Evolutionary conservation across 139 green algal species (phyloP), one percentile per base, ranked within the genome.

Genomic region (Chlorella sp.): DNA sequence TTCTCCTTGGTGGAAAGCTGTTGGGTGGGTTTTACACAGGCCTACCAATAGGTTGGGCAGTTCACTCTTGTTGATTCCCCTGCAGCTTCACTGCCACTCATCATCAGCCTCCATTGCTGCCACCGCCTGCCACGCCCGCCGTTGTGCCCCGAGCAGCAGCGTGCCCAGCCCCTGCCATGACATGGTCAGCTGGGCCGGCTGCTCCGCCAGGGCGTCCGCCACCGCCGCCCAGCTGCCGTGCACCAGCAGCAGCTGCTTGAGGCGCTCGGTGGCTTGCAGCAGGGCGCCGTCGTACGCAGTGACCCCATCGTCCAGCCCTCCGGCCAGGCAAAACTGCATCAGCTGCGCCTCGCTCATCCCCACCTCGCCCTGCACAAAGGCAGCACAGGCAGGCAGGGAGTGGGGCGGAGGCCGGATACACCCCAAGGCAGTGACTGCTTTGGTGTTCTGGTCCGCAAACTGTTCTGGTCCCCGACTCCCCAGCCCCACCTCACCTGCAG

Each of bases 221-320:
- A 76, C 70, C 38, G 22, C 70, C 17, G 70, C 36, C 70, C 70
- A 76, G 38, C 20, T 56, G 70, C 70, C 70, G 70, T 34, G 30
- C 40, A 76, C 70, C 22, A 76, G 24, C 22, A 76, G 70, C 70
- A 76, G 70, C 38, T 76, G 70, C 40, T 76, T 76, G 7, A 76
- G 70, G 30, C 70, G 70, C 36, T 76, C 40, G 1, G 40, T 56
- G 70, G 70, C 70, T 32, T n/a, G 38, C 70, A 54, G 38, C 32
- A 51, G 34, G 70, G 36, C 70, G 1, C 13, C 38, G 38, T 76
- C 70, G 5, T 41, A 54, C 40, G 36, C 8, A 16, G 70, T 76
- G 16, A 60, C 36, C 16, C 70, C 70, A 32, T n/a, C 70, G 20
- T 76, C 70, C 38, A 76, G 70, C 36, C 70, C 70, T 32, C 70